A percentile compares a stretch with the other conserved stretches of the same genome.
These are phyloP conservation scores for Paramecium sexaurelia DNA, from an alignment of 73 alveolate genomes.

Conservation along the genomic window DNA sequence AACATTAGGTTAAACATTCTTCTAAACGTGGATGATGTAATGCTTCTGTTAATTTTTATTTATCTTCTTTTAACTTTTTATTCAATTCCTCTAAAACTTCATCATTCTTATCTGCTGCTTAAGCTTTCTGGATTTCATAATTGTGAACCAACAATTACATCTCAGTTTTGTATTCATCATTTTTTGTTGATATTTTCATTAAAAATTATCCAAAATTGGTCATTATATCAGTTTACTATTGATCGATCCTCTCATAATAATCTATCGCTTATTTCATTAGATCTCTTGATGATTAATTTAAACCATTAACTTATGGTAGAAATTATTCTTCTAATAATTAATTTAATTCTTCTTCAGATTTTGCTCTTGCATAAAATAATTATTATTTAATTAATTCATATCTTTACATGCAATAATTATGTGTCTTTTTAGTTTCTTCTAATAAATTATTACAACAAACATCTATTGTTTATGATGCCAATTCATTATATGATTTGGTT, in stretches of 20 bases:
- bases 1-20: constrained; percentile 41
- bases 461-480: constrained; percentile 62
- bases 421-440: constrained; percentile 51
- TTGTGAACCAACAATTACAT: constrained; percentile 18
- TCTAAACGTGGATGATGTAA: constrained; percentile 66
- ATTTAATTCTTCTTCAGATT: constrained; percentile 58
- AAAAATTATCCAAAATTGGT: constrained; percentile 48
- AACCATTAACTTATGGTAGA: constrained; percentile 9
- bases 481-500: constrained; percentile 53
- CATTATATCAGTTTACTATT: constrained; percentile 40
- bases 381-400: neutral
- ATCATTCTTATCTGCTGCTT: constrained; percentile 68
- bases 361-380: constrained; percentile 45
- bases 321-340: constrained; percentile 33
- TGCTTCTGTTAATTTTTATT: constrained; percentile 39
- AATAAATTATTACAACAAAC: constrained; percentile 43
- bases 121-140: constrained; percentile 60
- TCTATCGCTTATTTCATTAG: constrained; percentile 49
- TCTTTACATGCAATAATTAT: constrained; percentile 31
- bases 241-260: constrained; percentile 53
- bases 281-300: constrained; percentile 49
- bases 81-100: constrained; percentile 37
- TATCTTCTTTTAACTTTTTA: constrained; percentile 33
- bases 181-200: constrained; percentile 54
- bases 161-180: constrained; percentile 67